Percentiles rank a stretch among this genome's conserved stretches.
These are phyloP conservation scores for Pulveroboletus sp. DNA, from an alignment of 768 basidiomycete species.

Conservation along the genomic window DNA sequence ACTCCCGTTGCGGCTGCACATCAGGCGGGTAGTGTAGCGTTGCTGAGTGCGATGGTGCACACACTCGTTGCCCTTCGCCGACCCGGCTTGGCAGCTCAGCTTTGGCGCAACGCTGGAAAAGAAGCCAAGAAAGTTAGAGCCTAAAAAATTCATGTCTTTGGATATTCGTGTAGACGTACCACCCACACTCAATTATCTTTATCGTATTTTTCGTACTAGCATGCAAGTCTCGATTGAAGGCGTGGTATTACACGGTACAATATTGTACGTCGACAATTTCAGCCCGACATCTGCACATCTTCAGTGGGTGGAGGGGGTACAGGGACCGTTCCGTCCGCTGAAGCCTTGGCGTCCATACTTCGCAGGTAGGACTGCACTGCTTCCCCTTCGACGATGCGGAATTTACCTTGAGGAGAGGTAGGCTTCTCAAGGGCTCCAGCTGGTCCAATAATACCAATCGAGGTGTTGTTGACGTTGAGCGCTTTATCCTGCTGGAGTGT, in stretches of 20 bases:
- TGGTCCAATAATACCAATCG: conserved; percentile 88
- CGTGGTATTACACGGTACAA: conserved; percentile 6
- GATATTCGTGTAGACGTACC: conserved; percentile 11
- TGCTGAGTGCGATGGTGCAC: conserved; percentile 82
- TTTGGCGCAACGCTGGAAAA: conserved; percentile 48
- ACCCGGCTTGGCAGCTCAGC: conserved; percentile 62
- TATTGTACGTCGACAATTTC: conserved; percentile 26
- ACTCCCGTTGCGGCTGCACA: conserved; percentile 89
- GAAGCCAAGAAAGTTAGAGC: conserved; percentile 15
- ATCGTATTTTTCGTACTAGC: neutral
- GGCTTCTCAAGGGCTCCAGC: conserved; percentile 54
- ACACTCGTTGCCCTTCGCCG: conserved; percentile 67
- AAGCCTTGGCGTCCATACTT: conserved; percentile 74
- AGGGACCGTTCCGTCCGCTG: conserved; percentile 37
- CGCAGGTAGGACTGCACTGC: conserved; percentile 70
- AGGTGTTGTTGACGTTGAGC: conserved; percentile 89
- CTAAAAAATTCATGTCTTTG: conserved; percentile 1
- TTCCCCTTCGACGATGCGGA: conserved; percentile 88
- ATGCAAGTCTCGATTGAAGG: conserved; percentile 2
- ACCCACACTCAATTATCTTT: conserved; percentile 27
- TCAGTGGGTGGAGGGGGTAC: conserved; percentile 44
- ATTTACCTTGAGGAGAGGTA: conserved; percentile 55
- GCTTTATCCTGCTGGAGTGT: conserved; percentile 99
- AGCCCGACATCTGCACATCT: conserved; percentile 86
- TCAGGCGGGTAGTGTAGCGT: conserved; percentile 89